Conservation (phyloP, 106 monocot species). For the Ottelia alismoides region DNA sequence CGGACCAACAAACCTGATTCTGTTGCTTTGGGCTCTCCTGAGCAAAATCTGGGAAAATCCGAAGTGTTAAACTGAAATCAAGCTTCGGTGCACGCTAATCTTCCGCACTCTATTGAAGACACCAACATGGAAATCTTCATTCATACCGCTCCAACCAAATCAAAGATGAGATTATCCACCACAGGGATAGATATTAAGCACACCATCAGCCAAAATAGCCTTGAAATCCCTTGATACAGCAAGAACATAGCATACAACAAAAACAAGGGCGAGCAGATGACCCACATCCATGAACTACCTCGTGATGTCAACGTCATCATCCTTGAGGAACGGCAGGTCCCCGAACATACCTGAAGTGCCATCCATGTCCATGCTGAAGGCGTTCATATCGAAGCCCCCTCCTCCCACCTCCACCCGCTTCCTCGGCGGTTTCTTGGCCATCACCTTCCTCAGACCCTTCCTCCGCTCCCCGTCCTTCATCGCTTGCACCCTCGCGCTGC, state of each 20-base stretch:
- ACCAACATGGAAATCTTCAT: constrained; percentile 61
- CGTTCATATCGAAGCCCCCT: constrained; percentile 7
- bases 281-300: too few species aligned
- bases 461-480: background rate
- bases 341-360: constrained; percentile 5
- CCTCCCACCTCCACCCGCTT: background rate
- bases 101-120: constrained; percentile 54
- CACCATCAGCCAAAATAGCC: constrained; percentile 24
- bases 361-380: constrained; percentile 9
- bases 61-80: constrained; percentile 66
- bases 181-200: constrained; percentile 31
- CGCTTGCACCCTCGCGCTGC: background rate
- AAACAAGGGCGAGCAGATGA: too few species aligned
- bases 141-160: constrained; percentile 82
- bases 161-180: too few species aligned
- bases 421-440: constrained; percentile 8
- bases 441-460: too few species aligned
- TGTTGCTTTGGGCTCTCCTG: constrained; percentile 57
- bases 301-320: constrained; percentile 4
- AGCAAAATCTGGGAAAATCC: constrained; percentile 42
- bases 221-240: constrained; percentile 23
- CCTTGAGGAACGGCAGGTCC: constrained; percentile 11
- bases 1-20: constrained; percentile 56
- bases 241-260: too few species aligned
- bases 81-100: constrained; percentile 59